Conservation (phyloP, 306 rosid species). For the Ormosia semicastrata region DNA sequence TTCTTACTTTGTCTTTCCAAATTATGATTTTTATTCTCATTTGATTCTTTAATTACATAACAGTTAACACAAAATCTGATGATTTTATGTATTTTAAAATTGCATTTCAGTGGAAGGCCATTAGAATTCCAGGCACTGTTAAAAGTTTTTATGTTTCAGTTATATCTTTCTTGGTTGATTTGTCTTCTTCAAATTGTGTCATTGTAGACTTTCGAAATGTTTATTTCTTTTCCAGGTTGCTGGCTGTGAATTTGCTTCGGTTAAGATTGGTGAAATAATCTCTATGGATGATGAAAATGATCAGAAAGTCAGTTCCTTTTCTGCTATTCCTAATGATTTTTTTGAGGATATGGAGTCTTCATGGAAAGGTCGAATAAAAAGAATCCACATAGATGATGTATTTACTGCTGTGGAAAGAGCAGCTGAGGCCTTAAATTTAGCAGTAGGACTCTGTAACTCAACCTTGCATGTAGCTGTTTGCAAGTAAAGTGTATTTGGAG, state of each 20-base stretch:
- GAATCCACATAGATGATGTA: conserved; percentile 67
- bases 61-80: not conserved
- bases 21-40: not conserved
- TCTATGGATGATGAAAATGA: conserved; percentile 67
- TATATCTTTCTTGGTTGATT: not conserved
- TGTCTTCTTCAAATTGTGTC: not conserved
- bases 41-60: conserved; percentile 4
- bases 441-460: conserved; percentile 56
- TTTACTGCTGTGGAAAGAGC: conserved; percentile 70
- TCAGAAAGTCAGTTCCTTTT: conserved; percentile 63
- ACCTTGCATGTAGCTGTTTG: conserved; percentile 16
- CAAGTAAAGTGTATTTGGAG: conserved; percentile 5
- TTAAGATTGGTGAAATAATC: conserved; percentile 68
- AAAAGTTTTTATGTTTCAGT: not conserved
- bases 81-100: not conserved
- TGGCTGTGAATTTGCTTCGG: conserved; percentile 68
- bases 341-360: conserved; percentile 91
- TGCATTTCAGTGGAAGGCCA: not conserved
- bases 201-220: conserved; percentile 11
- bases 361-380: conserved; percentile 90
- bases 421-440: conserved; percentile 68
- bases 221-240: conserved; percentile 51
- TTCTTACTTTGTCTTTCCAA: not conserved
- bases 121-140: not conserved
- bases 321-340: conserved; percentile 70